These are phyloP conservation scores for Euphorbia tirucalli DNA, from an alignment of 345 rosid species.

Conservation along the genomic window DNA sequence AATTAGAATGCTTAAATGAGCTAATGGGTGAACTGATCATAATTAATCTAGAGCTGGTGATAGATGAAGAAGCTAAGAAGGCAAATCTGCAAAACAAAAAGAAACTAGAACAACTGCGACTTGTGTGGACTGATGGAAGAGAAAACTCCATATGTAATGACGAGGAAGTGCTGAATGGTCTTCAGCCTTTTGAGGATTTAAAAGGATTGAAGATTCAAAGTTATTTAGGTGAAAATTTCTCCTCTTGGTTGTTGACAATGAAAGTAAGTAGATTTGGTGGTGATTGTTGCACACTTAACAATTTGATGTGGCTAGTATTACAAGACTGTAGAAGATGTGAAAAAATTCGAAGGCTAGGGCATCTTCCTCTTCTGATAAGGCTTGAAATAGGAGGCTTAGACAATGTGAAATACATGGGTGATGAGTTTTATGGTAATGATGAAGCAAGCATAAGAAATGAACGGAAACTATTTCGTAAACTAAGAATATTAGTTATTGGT, in stretches of 20 bases:
- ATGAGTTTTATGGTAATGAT: conserved; percentile 1
- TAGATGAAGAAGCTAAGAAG: conserved; percentile 15
- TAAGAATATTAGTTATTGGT: background rate
- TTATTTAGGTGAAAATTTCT: conserved; percentile 7
- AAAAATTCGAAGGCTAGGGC: background rate
- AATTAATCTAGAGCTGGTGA: conserved; percentile 6
- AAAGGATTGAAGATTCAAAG: conserved; percentile 4
- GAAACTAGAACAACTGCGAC: background rate
- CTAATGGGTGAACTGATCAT: background rate
- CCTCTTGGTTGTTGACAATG: conserved; percentile 1
- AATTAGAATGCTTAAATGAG: conserved; percentile 3
- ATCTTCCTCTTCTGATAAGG: too few species aligned
- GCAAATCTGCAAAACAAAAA: conserved; percentile 4
- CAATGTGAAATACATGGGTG: background rate
- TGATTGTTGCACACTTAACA: background rate
- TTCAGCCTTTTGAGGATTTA: conserved; percentile 10
- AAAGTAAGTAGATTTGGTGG: background rate
- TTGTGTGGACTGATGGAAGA: background rate
- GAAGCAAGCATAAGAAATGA: background rate
- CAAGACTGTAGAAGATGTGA: background rate
- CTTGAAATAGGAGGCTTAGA: too few species aligned
- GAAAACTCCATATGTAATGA: too few species aligned
- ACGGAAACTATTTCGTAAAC: conserved; percentile 2
- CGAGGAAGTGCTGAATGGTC: too few species aligned
- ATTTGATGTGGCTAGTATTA: background rate